These are phyloP conservation scores for Coelastrella sp. DNA, from an alignment of 139 green algal species.

Conservation along the genomic window DNA sequence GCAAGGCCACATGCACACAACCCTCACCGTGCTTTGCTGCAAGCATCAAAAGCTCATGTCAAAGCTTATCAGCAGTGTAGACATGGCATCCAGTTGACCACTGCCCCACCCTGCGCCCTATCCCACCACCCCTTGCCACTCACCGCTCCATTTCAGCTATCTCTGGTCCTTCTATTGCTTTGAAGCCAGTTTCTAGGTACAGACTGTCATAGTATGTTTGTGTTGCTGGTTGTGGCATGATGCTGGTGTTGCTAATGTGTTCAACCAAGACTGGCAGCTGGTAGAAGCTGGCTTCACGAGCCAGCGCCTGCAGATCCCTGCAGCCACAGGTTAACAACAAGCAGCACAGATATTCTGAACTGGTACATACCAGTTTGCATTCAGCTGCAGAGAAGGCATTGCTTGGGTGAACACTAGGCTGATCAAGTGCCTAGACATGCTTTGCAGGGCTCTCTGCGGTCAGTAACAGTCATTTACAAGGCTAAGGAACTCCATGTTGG, in stretches of 20 bases:
- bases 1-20: not conserved
- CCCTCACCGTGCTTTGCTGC: not conserved
- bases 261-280: slow-evolving; percentile 42
- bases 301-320: slow-evolving; percentile 51
- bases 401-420: too few relatives aligned
- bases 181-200: slow-evolving; percentile 57
- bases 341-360: too few relatives aligned
- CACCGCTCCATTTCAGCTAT: slow-evolving; percentile 42
- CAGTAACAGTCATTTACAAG: too few relatives aligned
- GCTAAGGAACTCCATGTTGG: too few relatives aligned
- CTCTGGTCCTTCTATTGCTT: slow-evolving; percentile 40
- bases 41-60: not conserved
- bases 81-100: not conserved
- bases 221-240: slow-evolving; percentile 47
- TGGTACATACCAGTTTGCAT: too few relatives aligned
- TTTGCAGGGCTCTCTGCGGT: too few relatives aligned
- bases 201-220: slow-evolving; percentile 39
- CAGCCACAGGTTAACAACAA: not conserved
- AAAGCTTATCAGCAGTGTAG: not conserved
- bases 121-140: not conserved
- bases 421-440: too few relatives aligned
- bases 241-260: slow-evolving; percentile 19
- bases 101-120: too few relatives aligned
- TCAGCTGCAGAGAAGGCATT: not conserved
- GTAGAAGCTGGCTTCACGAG: slow-evolving; percentile 53